Evolutionary conservation across 2,329 filamentous ascomycete species (phyloP), one percentile per base, ranked within the genome.

Genomic region (Xylariaceae sp.): DNA sequence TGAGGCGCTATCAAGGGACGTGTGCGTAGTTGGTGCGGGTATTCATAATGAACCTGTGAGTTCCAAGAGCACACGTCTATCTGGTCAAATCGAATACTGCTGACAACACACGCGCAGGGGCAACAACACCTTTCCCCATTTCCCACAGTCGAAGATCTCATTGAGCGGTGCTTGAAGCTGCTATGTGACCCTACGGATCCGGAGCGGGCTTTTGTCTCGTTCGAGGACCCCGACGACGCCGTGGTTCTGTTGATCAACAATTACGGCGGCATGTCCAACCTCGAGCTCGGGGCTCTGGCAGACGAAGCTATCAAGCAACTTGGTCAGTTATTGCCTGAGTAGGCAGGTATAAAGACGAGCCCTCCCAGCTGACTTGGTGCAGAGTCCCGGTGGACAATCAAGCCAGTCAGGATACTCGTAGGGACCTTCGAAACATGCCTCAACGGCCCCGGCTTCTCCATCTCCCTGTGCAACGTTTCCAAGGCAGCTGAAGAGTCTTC

Each of bases 191-290:
- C 57, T 3, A 57, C 57, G 9, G 74, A 77, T 44, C 52, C 65
- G 35, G 72, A 77, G 40, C 62, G 73, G 7, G 68, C 59, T 8
- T 77, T 75, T 46, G 55, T 75, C 11, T 50, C 63, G 1, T 61
- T 75, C 32, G 19, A 35, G 11, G 57, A 50, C 24, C 30, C 43
- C 12, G 42, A 49, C 2, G 68, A 75, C 33, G 60, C 67, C 13
- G 63, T 65, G 0, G 63, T 73, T 0, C 50, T 77, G n/a, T 44
- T 75, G 17, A 56, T 77, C 28, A 76, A 76, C 50, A 77, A 76
- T 42, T 64, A 75, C 5, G 73, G 73, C 16, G 72, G 72, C 3
- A 61, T 76, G 7, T 71, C 65, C 37, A 61, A 65, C 7, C 54
- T 77, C 10, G 73, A 77, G 42, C 51, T 76, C 31, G 65, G 70